Evolutionary conservation across 208 protist species (phyloP).

Genomic region (Trichomonas vaginalis): DNA sequence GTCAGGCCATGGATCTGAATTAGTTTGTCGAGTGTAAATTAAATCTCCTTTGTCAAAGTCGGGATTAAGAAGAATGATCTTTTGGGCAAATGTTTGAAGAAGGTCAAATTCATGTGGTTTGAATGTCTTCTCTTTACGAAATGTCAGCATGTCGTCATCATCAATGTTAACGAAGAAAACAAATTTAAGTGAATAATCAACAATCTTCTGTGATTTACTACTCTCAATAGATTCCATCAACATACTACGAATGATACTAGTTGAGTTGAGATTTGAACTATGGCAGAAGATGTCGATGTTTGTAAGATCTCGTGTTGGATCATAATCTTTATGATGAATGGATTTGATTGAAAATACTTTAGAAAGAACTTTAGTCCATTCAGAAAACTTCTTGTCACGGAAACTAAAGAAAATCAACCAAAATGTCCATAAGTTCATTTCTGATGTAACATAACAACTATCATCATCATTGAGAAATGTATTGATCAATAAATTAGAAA

Average conservation of each 20-base stretch:
- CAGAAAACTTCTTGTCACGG: not conserved
- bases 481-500: not conserved
- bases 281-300: not conserved
- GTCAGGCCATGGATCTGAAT: not conserved
- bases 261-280: not conserved
- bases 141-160: not conserved
- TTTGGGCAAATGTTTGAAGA: not conserved
- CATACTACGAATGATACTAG: not conserved
- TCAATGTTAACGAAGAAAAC: not conserved
- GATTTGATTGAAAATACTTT: not conserved
- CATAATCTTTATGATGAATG: not conserved
- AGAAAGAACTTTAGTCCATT: not conserved
- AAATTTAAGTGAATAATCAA: not conserved
- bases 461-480: not conserved
- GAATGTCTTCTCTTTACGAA: not conserved
- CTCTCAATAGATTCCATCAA: not conserved
- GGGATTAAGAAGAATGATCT: not conserved
- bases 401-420: not conserved
- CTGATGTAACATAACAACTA: not conserved
- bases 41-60: not conserved
- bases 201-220: not conserved
- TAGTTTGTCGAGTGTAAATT: not conserved
- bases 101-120: not conserved
- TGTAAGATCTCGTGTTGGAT: not conserved
- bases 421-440: not conserved